Conservation (phyloP, 176 grass and related monocot species). For the Alopecurus myosuroides region DNA sequence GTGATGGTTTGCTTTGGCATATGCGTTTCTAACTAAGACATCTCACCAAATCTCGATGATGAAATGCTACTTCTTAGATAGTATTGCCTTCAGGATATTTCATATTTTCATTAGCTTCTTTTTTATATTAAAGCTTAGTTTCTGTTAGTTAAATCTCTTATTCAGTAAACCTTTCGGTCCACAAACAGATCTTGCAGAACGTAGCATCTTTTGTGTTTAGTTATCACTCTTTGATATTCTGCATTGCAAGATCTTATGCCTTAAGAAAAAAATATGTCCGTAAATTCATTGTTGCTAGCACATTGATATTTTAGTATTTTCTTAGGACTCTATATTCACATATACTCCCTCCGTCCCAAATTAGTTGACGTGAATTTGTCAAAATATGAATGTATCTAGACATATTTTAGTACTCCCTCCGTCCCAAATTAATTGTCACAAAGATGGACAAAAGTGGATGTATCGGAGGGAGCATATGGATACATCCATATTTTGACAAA, state of each 20-base stretch:
- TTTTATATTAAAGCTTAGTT: neutral
- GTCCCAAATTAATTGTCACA: too few species aligned
- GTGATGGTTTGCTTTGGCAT: neutral
- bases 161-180: neutral
- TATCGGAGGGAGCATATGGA: too few species aligned
- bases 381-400: too few species aligned
- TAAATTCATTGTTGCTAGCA: slow-evolving; percentile 2
- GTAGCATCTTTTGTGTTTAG: neutral
- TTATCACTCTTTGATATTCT: slow-evolving; percentile 5
- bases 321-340: slow-evolving; percentile 1
- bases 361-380: too few species aligned
- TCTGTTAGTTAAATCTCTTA: neutral
- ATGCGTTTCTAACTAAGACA: neutral
- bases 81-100: too few species aligned
- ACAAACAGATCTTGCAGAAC: neutral
- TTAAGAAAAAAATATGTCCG: neutral
- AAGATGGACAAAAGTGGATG: too few species aligned
- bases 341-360: too few species aligned
- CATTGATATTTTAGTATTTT: neutral
- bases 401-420: too few species aligned
- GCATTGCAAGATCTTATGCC: neutral
- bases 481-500: too few species aligned
- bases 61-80: neutral
- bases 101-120: neutral
- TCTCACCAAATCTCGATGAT: neutral